Percentiles rank a stretch among this genome's conserved stretches.
These are phyloP conservation scores for Ajuga reptans DNA, from an alignment of 305 asterid species.

Conservation along the genomic window DNA sequence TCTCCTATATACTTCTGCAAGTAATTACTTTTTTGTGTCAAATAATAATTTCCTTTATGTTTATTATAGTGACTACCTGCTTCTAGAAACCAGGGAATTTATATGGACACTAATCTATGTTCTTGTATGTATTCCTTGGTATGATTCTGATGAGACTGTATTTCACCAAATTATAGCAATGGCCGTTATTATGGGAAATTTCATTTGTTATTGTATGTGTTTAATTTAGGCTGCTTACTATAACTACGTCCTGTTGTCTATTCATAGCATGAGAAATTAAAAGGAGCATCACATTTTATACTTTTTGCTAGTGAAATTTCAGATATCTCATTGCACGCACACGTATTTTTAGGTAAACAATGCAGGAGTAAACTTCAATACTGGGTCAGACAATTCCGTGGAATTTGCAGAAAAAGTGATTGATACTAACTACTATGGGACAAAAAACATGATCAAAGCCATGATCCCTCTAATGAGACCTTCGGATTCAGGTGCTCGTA, in stretches of 20 bases:
- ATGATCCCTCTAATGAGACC: conserved; percentile 63
- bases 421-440: conserved; percentile 70
- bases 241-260: not conserved
- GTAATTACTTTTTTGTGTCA: not conserved
- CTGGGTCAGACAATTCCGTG: conserved; percentile 65
- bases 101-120: not conserved
- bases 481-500: conserved; percentile 65
- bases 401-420: conserved; percentile 63
- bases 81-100: not conserved
- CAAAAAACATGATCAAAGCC: conserved; percentile 65
- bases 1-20: not conserved
- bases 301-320: not conserved
- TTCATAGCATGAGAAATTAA: not conserved
- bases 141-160: not conserved
- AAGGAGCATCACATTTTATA: not conserved
- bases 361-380: conserved; percentile 80
- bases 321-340: conserved; percentile 8
- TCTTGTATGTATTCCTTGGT: not conserved
- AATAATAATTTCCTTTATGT: not conserved
- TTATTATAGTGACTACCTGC: not conserved
- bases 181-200: not conserved
- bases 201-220: not conserved
- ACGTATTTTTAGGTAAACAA: conserved; percentile 54
- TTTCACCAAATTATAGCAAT: not conserved
- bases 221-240: not conserved